Base-by-base conservation (phyloP, 2,329 filamentous ascomycete species). In the Dryadomyces sulphureus region DNA sequence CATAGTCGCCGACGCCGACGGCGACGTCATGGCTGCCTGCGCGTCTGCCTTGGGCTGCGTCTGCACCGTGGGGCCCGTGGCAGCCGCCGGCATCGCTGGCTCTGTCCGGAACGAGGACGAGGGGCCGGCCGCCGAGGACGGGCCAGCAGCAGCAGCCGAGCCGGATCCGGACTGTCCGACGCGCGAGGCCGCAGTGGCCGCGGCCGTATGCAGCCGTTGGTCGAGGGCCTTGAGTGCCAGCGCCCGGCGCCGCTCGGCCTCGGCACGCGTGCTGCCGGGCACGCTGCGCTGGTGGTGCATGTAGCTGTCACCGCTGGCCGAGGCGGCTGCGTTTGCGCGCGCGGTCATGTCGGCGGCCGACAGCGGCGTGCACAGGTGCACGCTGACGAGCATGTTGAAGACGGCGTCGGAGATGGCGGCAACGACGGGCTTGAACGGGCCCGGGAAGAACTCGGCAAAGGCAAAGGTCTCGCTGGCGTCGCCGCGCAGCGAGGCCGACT, bases 401-500 rank as follows among this genome's bases (percentile, higher is more conserved):
- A 95, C 62, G 50, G 78, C 71, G 54, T 86, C 79, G 11, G 84
- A 75, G n/a, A 94, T 60, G 9, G 78, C 72, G 16, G 81, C 76
- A 38, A 96, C 73, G 14, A 85, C 68, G 0, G 87, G 84, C 60
- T 95, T 90, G 38, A 84, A 67, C 3, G 81, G 77, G 42, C 83
- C 84, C 0, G 92, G 92, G 66, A 96, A 96, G 69, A 98, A 94
- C 56, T 92, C 87, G 53, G 88, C 82, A 61, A 98, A 94, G 7
- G 89, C 84, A 60, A 98, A 98, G 0, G 89, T 94, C 63, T 98
- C 92, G 62, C 85, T 93, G 32, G 92, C 86, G 61, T 98, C 92
- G 51, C 92, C 92, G 52, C 81, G 84, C 54, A 94, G 76, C 8
- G 73, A 68, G 5, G 70, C 59, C 2, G 73, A 62, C 56, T 82